Evolutionary conservation across 768 basidiomycete genomes (phyloP), one percentile per base, ranked within the genome.

Genomic region (Tephrocybe sp.): DNA sequence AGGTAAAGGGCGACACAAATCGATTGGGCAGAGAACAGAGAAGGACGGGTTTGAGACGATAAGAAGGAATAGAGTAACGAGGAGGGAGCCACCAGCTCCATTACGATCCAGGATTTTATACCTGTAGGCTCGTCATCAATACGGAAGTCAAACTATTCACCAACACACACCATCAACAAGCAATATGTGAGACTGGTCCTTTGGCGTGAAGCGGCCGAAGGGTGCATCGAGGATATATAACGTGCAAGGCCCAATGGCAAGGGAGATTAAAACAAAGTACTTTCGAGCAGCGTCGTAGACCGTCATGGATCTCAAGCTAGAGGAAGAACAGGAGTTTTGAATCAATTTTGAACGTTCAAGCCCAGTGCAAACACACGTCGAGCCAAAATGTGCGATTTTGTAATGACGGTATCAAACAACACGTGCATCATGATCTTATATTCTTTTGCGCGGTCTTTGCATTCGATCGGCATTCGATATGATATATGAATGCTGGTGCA

Each of bases 41-140:
- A 52, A 52, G 59, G 31, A 56, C 66, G 36, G 55, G 62, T 58
- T 1, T 83, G 82, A 0, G 77, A 73, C 2, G 68, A 66, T 22
- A 71, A 54, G 64, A 81, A 76, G 0, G 75, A 64, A 59, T 73
- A 64, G n/a, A 78, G 21, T 64, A 90, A 84, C 13, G 65, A 55
- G 30, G 74, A 23, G 1, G 86, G 86, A 0, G 87, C 75, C 18
- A 84, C 70, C 29, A 86, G 66, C 58, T 91, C 88, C 89, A 91
- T 90, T 48, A 76, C 8, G 12, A 90, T 88, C 88, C 88, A 91
- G n/a, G 86, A 64, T 45, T 67, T 68, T 30, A 69, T 65, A 6
- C 61, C 57, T 25, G 9, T 25, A 23, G 12, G 51, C 48, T 16
- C 38, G 29, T 31, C 25, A 16, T 57, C 64, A 10, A 4, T 21